A percentile compares a stretch with the other conserved stretches of the same genome.
These are phyloP conservation scores for Colletotrichum costaricense DNA, from an alignment of 2,329 filamentous ascomycete genomes.

Conservation along the genomic window DNA sequence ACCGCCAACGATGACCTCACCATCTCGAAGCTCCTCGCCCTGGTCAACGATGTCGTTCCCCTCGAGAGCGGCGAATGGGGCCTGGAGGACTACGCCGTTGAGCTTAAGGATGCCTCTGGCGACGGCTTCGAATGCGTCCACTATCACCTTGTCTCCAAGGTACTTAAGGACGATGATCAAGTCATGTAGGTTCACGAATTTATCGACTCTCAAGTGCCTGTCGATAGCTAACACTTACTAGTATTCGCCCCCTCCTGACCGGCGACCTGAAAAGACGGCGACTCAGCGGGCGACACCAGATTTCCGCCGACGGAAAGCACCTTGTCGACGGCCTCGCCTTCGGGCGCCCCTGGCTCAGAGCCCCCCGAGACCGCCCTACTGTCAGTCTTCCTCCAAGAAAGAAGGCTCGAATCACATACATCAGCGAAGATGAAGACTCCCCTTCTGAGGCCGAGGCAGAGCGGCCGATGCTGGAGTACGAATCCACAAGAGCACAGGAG, in stretches of 20 bases:
- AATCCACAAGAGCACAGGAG: conserved; percentile 31
- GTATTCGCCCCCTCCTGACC: conserved; percentile 81
- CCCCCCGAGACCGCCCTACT: conserved; percentile 69
- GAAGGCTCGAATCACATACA: conserved; percentile 63
- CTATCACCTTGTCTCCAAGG: conserved; percentile 76
- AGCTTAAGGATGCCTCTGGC: conserved; percentile 68
- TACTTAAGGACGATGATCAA: conserved; percentile 86
- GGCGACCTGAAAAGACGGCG: conserved; percentile 79
- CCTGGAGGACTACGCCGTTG: conserved; percentile 89
- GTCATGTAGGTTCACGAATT: conserved; percentile 69
- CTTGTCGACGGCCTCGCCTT: conserved; percentile 89
- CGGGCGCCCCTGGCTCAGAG: conserved; percentile 76
- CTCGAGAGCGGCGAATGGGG: conserved; percentile 87
- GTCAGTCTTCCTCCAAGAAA: conserved; percentile 82
- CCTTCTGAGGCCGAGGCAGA: conserved; percentile 47
- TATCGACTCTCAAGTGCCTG: background rate
- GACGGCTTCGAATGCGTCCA: conserved; percentile 87
- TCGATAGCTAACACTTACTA: conserved; percentile 47
- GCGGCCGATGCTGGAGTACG: conserved; percentile 33
- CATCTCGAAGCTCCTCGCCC: conserved; percentile 79
- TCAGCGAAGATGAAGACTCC: conserved; percentile 52
- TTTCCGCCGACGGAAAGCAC: conserved; percentile 81
- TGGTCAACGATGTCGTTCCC: conserved; percentile 83
- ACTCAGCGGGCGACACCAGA: conserved; percentile 83
- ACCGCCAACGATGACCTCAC: conserved; percentile 70